These are phyloP conservation scores for Cladorrhinum sp. DNA, from an alignment of 2,329 filamentous ascomycete species.

Conservation along the genomic window DNA sequence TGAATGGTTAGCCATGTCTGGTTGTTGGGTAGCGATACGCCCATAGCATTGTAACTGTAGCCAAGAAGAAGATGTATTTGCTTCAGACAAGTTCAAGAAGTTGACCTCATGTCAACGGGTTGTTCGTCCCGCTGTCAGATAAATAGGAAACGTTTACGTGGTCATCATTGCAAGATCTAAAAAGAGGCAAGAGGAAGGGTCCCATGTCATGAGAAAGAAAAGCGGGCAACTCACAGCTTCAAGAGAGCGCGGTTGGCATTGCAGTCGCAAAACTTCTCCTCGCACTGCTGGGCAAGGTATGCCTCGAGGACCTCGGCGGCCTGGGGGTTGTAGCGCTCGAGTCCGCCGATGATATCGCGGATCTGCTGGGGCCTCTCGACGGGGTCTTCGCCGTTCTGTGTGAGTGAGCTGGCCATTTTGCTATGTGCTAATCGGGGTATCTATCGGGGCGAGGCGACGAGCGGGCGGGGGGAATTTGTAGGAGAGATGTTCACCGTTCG, in stretches of 20 bases:
- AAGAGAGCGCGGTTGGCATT: constrained; percentile 94
- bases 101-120: constrained; percentile 64
- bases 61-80: background rate
- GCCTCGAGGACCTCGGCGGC: constrained; percentile 90
- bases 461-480: background rate
- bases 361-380: constrained; percentile 90
- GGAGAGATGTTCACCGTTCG: constrained; percentile 15
- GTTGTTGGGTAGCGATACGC: background rate
- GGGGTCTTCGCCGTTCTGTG: constrained; percentile 76
- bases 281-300: constrained; percentile 92
- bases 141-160: constrained; percentile 96
- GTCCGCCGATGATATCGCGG: constrained; percentile 88
- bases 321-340: constrained; percentile 98
- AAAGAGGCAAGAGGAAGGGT: constrained; percentile 19
- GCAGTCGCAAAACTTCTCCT: constrained; percentile 89
- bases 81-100: constrained; percentile 71
- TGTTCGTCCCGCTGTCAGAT: constrained; percentile 68
- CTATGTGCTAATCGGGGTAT: background rate
- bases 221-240: constrained; percentile 76
- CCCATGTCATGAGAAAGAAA: constrained; percentile 17
- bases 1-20: constrained; percentile 2
- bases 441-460: constrained; percentile 26
- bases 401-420: constrained; percentile 34
- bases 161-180: constrained; percentile 63
- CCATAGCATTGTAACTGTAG: background rate